phyloP scores from a whole-genome alignment of 345 rosid genomes.

The Dovyalis caffra region DNA sequence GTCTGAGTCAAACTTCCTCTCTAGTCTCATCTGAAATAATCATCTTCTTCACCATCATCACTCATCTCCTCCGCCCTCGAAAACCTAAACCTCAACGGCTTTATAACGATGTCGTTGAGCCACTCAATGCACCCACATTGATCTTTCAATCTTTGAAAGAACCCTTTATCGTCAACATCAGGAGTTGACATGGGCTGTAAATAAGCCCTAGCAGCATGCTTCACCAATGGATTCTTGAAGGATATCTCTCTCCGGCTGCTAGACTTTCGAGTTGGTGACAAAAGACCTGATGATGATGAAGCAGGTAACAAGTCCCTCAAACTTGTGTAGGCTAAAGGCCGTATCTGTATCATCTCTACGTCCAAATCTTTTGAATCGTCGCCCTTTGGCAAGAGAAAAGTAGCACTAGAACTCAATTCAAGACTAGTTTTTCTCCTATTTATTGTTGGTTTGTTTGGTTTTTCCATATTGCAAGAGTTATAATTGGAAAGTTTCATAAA shows the following conservation, averaged over 20 bases:
- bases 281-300: slow-evolving; percentile 19
- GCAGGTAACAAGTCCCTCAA: slow-evolving; percentile 50
- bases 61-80: slow-evolving; percentile 15
- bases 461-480: background rate
- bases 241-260: slow-evolving; percentile 53
- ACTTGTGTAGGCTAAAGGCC: slow-evolving; percentile 45
- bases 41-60: slow-evolving; percentile 19
- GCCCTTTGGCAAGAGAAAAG: slow-evolving; percentile 24
- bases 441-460: background rate
- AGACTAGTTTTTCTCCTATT: background rate
- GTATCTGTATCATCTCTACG: slow-evolving; percentile 40
- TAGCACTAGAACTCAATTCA: background rate
- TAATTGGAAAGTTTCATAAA: background rate
- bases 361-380: slow-evolving; percentile 30
- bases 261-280: background rate
- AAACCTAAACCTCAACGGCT: slow-evolving; percentile 13
- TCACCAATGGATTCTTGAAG: slow-evolving; percentile 56
- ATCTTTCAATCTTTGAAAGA: slow-evolving; percentile 29
- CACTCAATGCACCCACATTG: slow-evolving; percentile 42
- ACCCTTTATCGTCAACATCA: slow-evolving; percentile 30
- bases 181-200: slow-evolving; percentile 56
- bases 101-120: slow-evolving; percentile 31
- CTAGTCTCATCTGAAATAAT: background rate
- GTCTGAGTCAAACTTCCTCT: slow-evolving; percentile 25
- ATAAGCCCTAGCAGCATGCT: slow-evolving; percentile 64